A percentile compares a stretch with the other conserved stretches of the same genome.
These are phyloP conservation scores for Trametes polyzona DNA, from an alignment of 1,284 basidiomycete genomes.

Conservation along the genomic window DNA sequence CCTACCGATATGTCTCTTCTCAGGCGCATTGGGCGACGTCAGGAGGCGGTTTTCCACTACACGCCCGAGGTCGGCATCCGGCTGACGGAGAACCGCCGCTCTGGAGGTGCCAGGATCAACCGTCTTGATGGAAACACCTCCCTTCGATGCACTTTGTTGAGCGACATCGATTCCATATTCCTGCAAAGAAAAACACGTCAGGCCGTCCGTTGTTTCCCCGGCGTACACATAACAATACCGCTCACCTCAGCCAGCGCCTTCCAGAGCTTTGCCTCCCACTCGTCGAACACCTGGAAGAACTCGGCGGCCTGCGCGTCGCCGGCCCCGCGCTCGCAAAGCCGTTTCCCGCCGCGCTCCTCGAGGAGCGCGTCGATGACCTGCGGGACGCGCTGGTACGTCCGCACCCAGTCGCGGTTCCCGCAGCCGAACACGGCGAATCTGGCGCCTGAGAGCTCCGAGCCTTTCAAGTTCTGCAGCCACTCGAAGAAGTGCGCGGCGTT, in stretches of 20 bases:
- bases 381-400: constrained; percentile 57
- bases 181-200: constrained; percentile 27
- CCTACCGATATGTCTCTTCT: constrained; percentile 49
- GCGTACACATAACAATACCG: too few species aligned
- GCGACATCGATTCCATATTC: constrained; percentile 36
- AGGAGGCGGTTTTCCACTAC: constrained; percentile 46
- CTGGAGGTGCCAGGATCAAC: constrained; percentile 41
- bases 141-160: constrained; percentile 15
- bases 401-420: constrained; percentile 57
- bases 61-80: constrained; percentile 43
- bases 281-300: constrained; percentile 52
- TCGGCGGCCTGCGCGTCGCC: constrained; percentile 48
- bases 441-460: constrained; percentile 40
- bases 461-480: constrained; percentile 42
- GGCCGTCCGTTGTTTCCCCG: too few species aligned
- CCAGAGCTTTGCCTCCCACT: constrained; percentile 49
- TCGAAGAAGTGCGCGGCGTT: constrained; percentile 53
- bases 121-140: constrained; percentile 38
- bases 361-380: constrained; percentile 46
- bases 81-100: constrained; percentile 42
- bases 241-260: constrained; percentile 39
- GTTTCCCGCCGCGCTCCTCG: constrained; percentile 44
- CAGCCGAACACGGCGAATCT: constrained; percentile 56
- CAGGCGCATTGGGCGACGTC: constrained; percentile 43
- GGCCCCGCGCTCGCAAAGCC: constrained; percentile 44